These are phyloP conservation scores for Paramecium bursaria DNA, from an alignment of 73 alveolate genomes.

Conservation along the genomic window DNA sequence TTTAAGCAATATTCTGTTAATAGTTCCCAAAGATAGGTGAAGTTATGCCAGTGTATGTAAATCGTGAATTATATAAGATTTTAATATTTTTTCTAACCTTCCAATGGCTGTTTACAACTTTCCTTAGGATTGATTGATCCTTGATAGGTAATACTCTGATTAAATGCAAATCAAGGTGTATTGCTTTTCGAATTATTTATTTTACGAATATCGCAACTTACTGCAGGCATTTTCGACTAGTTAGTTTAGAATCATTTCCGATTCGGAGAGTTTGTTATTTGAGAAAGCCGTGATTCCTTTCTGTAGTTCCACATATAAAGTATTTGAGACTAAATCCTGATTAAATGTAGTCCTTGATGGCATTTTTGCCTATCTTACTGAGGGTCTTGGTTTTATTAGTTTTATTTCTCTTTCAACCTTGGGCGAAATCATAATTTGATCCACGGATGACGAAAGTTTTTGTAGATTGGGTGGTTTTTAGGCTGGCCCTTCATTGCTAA, in stretches of 20 bases:
- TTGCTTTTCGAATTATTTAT: not conserved
- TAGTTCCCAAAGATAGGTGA: constrained; percentile 17
- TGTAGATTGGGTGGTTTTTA: no score
- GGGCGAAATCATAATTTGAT: no score
- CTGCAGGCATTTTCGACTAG: not conserved
- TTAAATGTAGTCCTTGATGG: constrained; percentile 20
- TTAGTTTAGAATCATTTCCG: not conserved
- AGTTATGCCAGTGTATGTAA: constrained; percentile 6
- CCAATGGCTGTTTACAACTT: not conserved
- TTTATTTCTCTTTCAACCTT: no score
- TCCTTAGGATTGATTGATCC: constrained; percentile 16
- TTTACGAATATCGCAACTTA: not conserved
- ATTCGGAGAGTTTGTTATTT: constrained; percentile 1
- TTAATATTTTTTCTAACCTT: not conserved
- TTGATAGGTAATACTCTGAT: constrained; percentile 13
- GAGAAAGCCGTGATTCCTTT: not conserved
- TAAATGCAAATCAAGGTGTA: constrained; percentile 20
- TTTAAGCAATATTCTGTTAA: constrained; percentile 4
- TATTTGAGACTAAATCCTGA: not conserved
- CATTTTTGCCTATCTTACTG: constrained; percentile 18
- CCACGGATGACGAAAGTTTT: no score
- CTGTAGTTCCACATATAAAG: constrained; percentile 1
- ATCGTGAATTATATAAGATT: constrained; percentile 3
- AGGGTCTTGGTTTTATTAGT: no score
- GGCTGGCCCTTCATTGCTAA: no score